Conservation (phyloP, 129 eudicot genomes). For the Chrysanthemum lavandulifolium region DNA sequence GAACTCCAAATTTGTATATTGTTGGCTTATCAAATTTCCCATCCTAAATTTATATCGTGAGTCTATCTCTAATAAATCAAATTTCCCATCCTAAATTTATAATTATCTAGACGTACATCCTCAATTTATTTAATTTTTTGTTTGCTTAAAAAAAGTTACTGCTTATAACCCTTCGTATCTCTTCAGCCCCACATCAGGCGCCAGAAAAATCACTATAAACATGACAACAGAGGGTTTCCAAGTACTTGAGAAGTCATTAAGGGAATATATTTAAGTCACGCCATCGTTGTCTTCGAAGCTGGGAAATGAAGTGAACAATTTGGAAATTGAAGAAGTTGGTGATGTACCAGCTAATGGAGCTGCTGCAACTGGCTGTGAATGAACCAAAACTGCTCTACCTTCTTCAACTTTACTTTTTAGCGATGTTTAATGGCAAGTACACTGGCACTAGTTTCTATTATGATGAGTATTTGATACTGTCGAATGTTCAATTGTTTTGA, state of each 20-base stretch:
- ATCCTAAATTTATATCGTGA: too few relatives aligned
- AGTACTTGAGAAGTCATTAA: constrained; percentile 60
- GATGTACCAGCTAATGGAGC: constrained; percentile 41
- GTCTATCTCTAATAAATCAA: too few relatives aligned
- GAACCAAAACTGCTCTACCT: neutral
- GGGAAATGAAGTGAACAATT: constrained; percentile 48
- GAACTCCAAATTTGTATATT: too few relatives aligned
- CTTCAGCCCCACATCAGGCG: too few relatives aligned
- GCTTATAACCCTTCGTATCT: too few relatives aligned
- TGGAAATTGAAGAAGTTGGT: constrained; percentile 78
- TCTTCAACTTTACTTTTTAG: constrained; percentile 18
- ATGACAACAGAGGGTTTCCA: constrained; percentile 55
- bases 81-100: too few relatives aligned
- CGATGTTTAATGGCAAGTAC: constrained; percentile 18
- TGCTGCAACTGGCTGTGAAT: constrained; percentile 32
- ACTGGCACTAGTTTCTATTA: constrained; percentile 21
- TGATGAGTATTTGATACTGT: constrained; percentile 11
- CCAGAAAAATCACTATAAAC: too few relatives aligned
- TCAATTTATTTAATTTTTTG: too few relatives aligned
- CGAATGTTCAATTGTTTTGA: constrained; percentile 25
- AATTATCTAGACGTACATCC: too few relatives aligned
- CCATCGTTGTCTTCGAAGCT: constrained; percentile 64
- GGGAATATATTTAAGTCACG: constrained; percentile 74
- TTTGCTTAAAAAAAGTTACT: too few relatives aligned
- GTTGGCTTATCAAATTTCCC: too few relatives aligned